Percentiles rank a stretch among this genome's conserved stretches.
Conservation (phyloP, 768 basidiomycete species). For the Leccinum pellstonianum region DNA sequence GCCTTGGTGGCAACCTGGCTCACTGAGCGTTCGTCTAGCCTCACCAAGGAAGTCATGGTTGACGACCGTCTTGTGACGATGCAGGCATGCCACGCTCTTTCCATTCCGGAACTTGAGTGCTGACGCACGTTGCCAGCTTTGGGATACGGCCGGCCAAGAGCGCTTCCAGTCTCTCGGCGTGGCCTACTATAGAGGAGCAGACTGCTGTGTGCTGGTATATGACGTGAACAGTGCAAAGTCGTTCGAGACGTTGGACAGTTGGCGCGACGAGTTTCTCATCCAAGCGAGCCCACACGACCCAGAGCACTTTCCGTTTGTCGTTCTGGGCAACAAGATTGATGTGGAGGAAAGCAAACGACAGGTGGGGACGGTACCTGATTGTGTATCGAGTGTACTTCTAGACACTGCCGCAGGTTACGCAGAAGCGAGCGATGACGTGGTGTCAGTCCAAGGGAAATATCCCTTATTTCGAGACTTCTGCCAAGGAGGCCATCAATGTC, state of each 20-base stretch:
- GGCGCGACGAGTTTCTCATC: conserved; percentile 99
- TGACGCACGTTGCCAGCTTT: conserved; percentile 59
- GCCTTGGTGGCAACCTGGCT: conserved; percentile 3
- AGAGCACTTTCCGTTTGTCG: conserved; percentile 99
- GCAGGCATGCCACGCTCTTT: conserved; percentile 62
- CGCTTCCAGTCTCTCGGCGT: conserved; percentile 99
- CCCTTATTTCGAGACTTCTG: conserved; percentile 99
- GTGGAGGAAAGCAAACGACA: conserved; percentile 98
- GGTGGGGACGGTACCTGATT: conserved; percentile 46
- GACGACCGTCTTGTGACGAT: conserved; percentile 98
- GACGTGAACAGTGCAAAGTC: conserved; percentile 99
- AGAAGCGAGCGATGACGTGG: conserved; percentile 99
- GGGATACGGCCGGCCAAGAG: conserved; percentile 99
- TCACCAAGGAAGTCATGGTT: conserved; percentile 98
- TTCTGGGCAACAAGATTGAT: conserved; percentile 99
- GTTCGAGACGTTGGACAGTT: conserved; percentile 97
- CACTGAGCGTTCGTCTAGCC: conserved; percentile 41
- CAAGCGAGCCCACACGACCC: conserved; percentile 98
- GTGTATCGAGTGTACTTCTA: neutral
- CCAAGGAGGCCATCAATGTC: conserved; percentile 99
- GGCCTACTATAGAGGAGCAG: conserved; percentile 98
- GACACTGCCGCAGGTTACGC: conserved; percentile 68
- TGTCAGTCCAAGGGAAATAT: conserved; percentile 99
- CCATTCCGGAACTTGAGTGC: neutral
- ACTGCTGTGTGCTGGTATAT: conserved; percentile 98